phyloP scores from a whole-genome alignment of 257 asterid genomes.

The Leptodermis oblonga region DNA sequence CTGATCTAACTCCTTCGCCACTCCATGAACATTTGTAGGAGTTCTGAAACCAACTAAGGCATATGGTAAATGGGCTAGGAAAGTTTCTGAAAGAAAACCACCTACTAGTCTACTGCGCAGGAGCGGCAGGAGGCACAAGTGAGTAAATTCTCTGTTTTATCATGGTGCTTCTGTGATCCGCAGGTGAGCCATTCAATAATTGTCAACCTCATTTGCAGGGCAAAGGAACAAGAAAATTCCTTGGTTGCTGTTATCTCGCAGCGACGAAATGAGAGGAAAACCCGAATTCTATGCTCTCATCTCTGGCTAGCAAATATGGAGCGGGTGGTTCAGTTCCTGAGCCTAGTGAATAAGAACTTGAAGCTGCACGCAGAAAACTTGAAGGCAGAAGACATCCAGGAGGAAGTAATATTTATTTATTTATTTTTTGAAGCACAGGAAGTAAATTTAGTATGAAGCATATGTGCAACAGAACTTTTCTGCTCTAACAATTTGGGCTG shows the following conservation, averaged over 20 bases:
- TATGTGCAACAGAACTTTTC: too few species aligned
- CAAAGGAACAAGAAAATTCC: slow-evolving; percentile 60
- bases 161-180: neutral
- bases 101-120: slow-evolving; percentile 76
- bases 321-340: slow-evolving; percentile 41
- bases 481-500: too few species aligned
- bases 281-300: slow-evolving; percentile 75
- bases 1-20: neutral
- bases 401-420: too few species aligned
- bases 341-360: slow-evolving; percentile 92
- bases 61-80: slow-evolving; percentile 78
- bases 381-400: slow-evolving; percentile 59
- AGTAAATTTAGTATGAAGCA: too few species aligned
- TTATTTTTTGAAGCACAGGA: too few species aligned
- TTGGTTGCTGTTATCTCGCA: slow-evolving; percentile 65
- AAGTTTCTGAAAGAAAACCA: slow-evolving; percentile 73
- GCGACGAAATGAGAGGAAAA: slow-evolving; percentile 71
- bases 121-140: slow-evolving; percentile 77
- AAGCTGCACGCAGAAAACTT: slow-evolving; percentile 67
- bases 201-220: slow-evolving; percentile 29
- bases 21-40: slow-evolving; percentile 34
- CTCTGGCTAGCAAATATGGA: slow-evolving; percentile 72
- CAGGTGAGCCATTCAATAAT: neutral
- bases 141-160: slow-evolving; percentile 21
- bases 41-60: slow-evolving; percentile 62